Evolutionary conservation across 2,329 filamentous ascomycete species (phyloP).

Genomic region (Davidsoniella eucalypti): DNA sequence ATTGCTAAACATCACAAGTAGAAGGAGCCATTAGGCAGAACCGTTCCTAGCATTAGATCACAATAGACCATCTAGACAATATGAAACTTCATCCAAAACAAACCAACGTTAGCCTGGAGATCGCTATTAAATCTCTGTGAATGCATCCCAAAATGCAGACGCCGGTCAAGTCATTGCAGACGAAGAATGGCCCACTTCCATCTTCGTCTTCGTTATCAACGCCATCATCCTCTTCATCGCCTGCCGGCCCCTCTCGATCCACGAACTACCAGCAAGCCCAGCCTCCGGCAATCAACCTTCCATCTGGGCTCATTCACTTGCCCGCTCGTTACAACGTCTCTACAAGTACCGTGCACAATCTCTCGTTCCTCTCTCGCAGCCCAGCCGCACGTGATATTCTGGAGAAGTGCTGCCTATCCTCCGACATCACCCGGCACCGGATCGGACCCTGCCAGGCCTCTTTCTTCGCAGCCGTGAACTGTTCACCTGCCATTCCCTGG

Average conservation of each 20-base stretch:
- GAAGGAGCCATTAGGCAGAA: too few relatives aligned
- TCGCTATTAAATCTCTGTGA: too few relatives aligned
- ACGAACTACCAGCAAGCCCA: not conserved
- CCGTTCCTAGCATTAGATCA: too few relatives aligned
- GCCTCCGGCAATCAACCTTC: not conserved
- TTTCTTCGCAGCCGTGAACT: slow-evolving; percentile 25
- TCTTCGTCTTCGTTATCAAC: not conserved
- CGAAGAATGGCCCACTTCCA: not conserved
- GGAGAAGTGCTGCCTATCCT: slow-evolving; percentile 23
- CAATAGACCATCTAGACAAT: too few relatives aligned
- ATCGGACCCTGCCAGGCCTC: slow-evolving; percentile 21
- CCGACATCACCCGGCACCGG: slow-evolving; percentile 23
- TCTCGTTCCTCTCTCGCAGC: slow-evolving; percentile 10
- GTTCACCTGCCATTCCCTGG: slow-evolving; percentile 24
- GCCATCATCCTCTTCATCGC: not conserved
- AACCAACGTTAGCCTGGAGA: too few relatives aligned
- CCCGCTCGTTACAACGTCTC: slow-evolving; percentile 7
- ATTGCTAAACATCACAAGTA: too few relatives aligned
- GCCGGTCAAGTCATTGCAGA: too few relatives aligned
- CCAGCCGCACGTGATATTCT: slow-evolving; percentile 19
- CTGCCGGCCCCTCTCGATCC: not conserved
- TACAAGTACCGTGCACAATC: slow-evolving; percentile 3
- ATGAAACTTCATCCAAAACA: too few relatives aligned
- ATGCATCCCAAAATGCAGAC: too few relatives aligned
- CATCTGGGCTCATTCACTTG: not conserved